A percentile compares a stretch with the other conserved stretches of the same genome.
Conservation (phyloP, 176 grass and related monocot species). For the Pontederia paniculata region DNA sequence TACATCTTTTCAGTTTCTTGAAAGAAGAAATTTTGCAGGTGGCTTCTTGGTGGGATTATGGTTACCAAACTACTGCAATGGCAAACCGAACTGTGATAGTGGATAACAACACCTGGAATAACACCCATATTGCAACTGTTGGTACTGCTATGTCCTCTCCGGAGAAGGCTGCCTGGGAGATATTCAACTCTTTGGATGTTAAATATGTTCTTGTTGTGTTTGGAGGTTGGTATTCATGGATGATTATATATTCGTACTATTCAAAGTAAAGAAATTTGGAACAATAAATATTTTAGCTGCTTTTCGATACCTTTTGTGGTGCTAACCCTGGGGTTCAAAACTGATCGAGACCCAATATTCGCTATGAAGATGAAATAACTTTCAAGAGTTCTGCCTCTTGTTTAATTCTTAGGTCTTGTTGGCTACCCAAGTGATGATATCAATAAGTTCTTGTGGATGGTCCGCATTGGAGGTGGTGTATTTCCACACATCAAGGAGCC, state of each 20-base stretch:
- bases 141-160: conserved; percentile 99
- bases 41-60: conserved; percentile 99
- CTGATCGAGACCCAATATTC: too few relatives aligned
- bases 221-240: conserved; percentile 47
- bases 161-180: conserved; percentile 98
- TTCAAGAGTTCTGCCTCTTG: not conserved
- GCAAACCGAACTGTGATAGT: conserved; percentile 98
- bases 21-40: conserved; percentile 40
- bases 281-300: too few relatives aligned
- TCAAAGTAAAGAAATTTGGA: too few relatives aligned
- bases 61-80: conserved; percentile 99
- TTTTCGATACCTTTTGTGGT: too few relatives aligned
- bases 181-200: conserved; percentile 95
- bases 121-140: conserved; percentile 99
- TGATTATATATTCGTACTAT: not conserved
- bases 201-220: conserved; percentile 99
- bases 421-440: conserved; percentile 99
- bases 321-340: too few relatives aligned
- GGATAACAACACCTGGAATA: conserved; percentile 99
- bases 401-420: conserved; percentile 73
- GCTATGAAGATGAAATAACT: too few relatives aligned
- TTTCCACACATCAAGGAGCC: conserved; percentile 99
- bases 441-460: conserved; percentile 99
- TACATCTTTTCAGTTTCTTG: not conserved
- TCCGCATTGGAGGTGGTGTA: conserved; percentile 97